Conservation (phyloP, 108 stramenopile genomes). For the Conticribra guillardii region DNA sequence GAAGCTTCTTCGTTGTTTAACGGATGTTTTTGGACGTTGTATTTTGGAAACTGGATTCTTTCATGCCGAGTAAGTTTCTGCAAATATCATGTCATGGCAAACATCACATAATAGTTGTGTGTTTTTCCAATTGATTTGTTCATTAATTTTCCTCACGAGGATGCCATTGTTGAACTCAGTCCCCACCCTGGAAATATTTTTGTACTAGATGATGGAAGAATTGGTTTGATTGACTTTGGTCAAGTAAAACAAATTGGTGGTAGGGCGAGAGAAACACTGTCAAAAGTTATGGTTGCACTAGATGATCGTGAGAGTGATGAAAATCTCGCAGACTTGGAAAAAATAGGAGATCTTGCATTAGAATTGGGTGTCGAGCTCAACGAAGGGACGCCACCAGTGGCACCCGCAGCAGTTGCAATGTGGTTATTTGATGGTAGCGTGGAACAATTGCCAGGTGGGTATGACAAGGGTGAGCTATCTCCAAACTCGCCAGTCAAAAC, state of each 20-base stretch:
- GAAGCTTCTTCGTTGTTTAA: slow-evolving; percentile 77
- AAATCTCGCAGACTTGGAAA: slow-evolving; percentile 70
- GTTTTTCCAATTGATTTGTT: too few relatives aligned
- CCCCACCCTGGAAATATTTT: slow-evolving; percentile 91
- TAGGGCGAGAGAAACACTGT: slow-evolving; percentile 78
- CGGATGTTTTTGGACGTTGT: slow-evolving; percentile 89
- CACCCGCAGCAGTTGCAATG: slow-evolving; percentile 88
- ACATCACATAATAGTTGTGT: too few relatives aligned
- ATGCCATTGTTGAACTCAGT: too few relatives aligned
- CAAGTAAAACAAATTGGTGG: slow-evolving; percentile 92
- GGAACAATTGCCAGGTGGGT: slow-evolving; percentile 88
- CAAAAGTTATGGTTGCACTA: slow-evolving; percentile 90
- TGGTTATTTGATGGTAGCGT: slow-evolving; percentile 91
- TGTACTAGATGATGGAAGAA: slow-evolving; percentile 87
- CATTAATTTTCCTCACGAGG: too few relatives aligned
- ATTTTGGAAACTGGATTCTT: slow-evolving; percentile 95
- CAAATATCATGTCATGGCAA: too few relatives aligned
- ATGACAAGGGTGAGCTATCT: slow-evolving; percentile 82
- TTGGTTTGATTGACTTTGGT: slow-evolving; percentile 95
- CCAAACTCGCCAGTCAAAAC: slow-evolving; percentile 92
- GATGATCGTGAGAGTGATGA: slow-evolving; percentile 76
- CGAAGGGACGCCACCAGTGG: slow-evolving; percentile 74
- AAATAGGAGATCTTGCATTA: slow-evolving; percentile 76
- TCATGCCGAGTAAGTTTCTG: slow-evolving; percentile 71
- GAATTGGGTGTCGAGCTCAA: slow-evolving; percentile 88